Evolutionary conservation across 768 basidiomycete genomes (phyloP), one percentile per base, ranked within the genome.

Genomic region (Podaxis sp.): DNA sequence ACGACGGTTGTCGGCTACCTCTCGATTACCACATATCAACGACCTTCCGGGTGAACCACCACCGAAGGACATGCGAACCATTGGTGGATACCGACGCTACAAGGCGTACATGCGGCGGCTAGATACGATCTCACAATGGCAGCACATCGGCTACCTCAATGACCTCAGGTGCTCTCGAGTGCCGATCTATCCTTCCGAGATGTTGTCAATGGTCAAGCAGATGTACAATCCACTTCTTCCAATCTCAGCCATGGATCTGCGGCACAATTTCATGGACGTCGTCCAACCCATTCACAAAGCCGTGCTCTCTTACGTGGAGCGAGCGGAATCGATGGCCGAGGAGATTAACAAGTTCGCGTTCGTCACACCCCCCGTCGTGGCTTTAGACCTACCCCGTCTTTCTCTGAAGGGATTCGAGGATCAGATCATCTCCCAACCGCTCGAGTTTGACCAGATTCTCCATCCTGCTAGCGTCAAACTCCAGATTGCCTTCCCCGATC

Each of bases 401-500:
- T 82, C 86, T 1, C 79, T 95, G 4, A 68, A 83, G 0, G 85
- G 83, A 6, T 48, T 69, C 64, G 58, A 75, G 66, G 66, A 73
- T 58, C 41, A 50, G 8, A 61, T 72, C n/a, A 51, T 65, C 4
- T 64, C 66, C 2, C 75, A 78, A 65, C 68, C 78, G 4, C 71
- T 75, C 1, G 75, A 77, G 15, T 91, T 95, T 68, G 94, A 95
- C 69, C 75, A 77, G 0, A 74, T 82, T 22, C 72, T 97, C 11
- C 95, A 97, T 71, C 82, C 77, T 26, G 76, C 89, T 1, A 86
- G 83, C 46, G 93, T 95, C 66, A 94, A 93, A 71, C 81, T 94
- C 33, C 93, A 95, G 67, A 93, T 98, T 58, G 95, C 94, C 1
- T 97, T 98, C 73, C 96, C 96, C 0, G 93, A 96, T 67, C 85